Percentiles rank a stretch among this genome's conserved stretches.
These are phyloP conservation scores for Didymella lethalis DNA, from an alignment of 2,329 filamentous ascomycete genomes.

Conservation along the genomic window DNA sequence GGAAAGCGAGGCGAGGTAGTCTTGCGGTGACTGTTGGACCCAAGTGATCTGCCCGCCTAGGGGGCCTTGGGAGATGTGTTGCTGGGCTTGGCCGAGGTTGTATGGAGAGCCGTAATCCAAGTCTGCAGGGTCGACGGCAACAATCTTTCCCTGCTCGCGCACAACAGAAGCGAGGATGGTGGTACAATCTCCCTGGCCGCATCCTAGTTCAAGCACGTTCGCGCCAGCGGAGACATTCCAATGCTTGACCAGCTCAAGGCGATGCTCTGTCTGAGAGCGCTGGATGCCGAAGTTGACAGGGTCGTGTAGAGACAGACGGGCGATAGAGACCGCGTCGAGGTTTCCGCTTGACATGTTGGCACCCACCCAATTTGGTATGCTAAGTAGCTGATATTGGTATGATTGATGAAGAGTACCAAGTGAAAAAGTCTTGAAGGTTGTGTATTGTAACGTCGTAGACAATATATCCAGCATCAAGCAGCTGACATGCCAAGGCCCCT, in stretches of 20 bases:
- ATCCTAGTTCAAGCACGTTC: conserved; percentile 65
- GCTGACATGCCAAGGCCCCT: background rate
- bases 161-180: conserved; percentile 61
- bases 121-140: conserved; percentile 63
- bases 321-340: conserved; percentile 25
- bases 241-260: conserved; percentile 31
- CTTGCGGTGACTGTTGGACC: conserved; percentile 50
- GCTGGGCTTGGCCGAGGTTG: conserved; percentile 60
- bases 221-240: conserved; percentile 44
- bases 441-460: background rate
- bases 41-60: conserved; percentile 57
- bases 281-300: conserved; percentile 28
- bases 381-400: background rate
- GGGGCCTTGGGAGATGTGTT: conserved; percentile 52
- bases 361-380: background rate
- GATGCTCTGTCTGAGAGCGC: conserved; percentile 34
- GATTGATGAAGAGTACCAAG: background rate
- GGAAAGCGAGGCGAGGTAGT: conserved; percentile 28
- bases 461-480: background rate
- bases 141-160: conserved; percentile 51
- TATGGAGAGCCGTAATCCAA: conserved; percentile 60
- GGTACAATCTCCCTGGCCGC: conserved; percentile 67
- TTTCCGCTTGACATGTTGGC: background rate
- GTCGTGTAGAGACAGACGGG: conserved; percentile 32
- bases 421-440: background rate